phyloP scores from a whole-genome alignment of 257 asterid species.

The Marsdenia floribunda region DNA sequence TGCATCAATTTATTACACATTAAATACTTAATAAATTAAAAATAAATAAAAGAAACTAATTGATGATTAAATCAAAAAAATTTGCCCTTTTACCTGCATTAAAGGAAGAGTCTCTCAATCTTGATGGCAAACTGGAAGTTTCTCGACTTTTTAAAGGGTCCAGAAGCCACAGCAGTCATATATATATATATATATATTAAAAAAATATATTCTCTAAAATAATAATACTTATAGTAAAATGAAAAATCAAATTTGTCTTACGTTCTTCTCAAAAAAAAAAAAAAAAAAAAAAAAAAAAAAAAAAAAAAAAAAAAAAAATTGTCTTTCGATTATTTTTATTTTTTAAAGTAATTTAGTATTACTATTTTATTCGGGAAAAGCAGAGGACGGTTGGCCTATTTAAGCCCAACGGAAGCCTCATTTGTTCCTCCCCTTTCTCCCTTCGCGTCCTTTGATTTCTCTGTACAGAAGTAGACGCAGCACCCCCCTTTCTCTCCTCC shows the following conservation, averaged over 20 bases:
- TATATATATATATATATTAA: background rate
- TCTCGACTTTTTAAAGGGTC: background rate
- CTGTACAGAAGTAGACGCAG: background rate
- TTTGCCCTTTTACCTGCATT: no score
- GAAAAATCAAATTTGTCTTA: background rate
- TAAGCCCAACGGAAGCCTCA: conserved; percentile 16
- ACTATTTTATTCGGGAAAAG: conserved; percentile 3
- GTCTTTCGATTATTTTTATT: background rate
- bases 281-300: no score
- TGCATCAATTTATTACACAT: no score
- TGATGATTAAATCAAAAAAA: no score
- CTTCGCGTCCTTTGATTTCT: conserved; percentile 8
- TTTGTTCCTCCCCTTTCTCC: conserved; percentile 24
- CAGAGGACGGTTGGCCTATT: conserved; percentile 26
- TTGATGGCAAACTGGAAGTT: background rate
- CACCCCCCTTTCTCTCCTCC: background rate
- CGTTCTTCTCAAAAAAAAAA: no score
- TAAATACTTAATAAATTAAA: no score
- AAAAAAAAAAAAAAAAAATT: no score
- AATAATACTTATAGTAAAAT: background rate
- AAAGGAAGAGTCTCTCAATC: background rate
- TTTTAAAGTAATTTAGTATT: background rate
- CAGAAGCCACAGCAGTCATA: background rate
- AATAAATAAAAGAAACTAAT: no score
- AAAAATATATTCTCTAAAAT: background rate